phyloP scores from a whole-genome alignment of 495 filamentous ascomycete genomes.

The Penicillium coprophilum region DNA sequence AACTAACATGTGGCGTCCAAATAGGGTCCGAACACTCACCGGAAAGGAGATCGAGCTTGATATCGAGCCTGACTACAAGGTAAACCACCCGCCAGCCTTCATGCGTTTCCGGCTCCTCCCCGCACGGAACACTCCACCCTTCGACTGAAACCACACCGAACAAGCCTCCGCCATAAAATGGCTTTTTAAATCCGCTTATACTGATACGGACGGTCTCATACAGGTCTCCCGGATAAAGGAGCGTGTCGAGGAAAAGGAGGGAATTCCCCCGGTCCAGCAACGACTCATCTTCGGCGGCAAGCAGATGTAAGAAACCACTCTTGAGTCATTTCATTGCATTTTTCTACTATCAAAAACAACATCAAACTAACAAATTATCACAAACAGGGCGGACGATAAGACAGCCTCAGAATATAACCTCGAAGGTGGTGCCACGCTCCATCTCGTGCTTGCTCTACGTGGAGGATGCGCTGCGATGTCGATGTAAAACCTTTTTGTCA shows the following conservation, averaged over 20 bases:
- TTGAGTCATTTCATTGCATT: neutral
- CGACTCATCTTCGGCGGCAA: slow-evolving; percentile 94
- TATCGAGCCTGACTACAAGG: slow-evolving; percentile 91
- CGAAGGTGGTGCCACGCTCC: slow-evolving; percentile 88
- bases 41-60: slow-evolving; percentile 99
- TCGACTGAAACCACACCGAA: neutral
- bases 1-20: slow-evolving; percentile 15
- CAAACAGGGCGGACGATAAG: slow-evolving; percentile 81
- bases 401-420: slow-evolving; percentile 82
- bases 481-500: slow-evolving; percentile 18
- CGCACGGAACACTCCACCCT: neutral
- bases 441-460: slow-evolving; percentile 90
- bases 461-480: slow-evolving; percentile 54
- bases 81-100: slow-evolving; percentile 35
- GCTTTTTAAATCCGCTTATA: neutral
- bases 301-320: slow-evolving; percentile 73
- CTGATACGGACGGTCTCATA: neutral
- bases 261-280: slow-evolving; percentile 96
- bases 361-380: neutral
- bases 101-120: slow-evolving; percentile 7
- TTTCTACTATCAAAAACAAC: neutral
- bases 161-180: neutral
- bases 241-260: slow-evolving; percentile 97
- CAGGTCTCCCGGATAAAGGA: slow-evolving; percentile 96
- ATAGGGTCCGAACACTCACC: slow-evolving; percentile 92